Evolutionary conservation across 176 grass and related monocot genomes (phyloP), one percentile per base, ranked within the genome.

Genomic region (Dendrocalamus sinicus): DNA sequence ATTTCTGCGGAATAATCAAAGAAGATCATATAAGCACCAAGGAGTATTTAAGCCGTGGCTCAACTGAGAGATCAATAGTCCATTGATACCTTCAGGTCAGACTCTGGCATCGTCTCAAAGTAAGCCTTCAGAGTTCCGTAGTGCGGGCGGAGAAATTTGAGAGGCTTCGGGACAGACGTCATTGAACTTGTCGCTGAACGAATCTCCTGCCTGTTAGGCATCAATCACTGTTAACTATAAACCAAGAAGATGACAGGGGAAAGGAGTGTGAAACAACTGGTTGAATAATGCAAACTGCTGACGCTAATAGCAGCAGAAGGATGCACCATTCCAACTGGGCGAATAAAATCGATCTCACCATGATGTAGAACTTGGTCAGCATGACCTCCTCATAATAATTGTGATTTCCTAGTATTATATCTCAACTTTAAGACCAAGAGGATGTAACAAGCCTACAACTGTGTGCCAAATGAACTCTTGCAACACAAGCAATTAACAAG

Each of bases 101-200:
- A 95, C 17, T 95, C 91, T 12, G 71, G 47, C 93, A 95, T 95
- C 41, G 62, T 90, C 26, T 94, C 96, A 12, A 85, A 98, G 70
- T 84, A 95, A 13, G 86, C 37, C 77, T 98, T 98, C 8, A 98
- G 90, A 72, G 90, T 91, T 80, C 93, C 93, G 79, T 95, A 98
- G 70, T 98, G 96, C 0, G 93, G 91, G 22, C 96, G 90, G 20
- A 98, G 93, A 84, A 98, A 98, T 54, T 98, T 98, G 28, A 98
- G 88, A 22, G 96, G 93, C 78, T 98, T 98, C 8, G 96, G 96
- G 14, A 98, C 96, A 20, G 96, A 98, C 2, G 96, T 98, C 96
- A 98, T 98, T 1, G 96, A 98, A 23, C 96, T 98, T n/a, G 93
- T 98, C 9, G 96, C 91, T 0, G 96, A 92, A n/a, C 93, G 83